Evolutionary conservation across 768 basidiomycete genomes (phyloP).

Genomic region (Termitomyces sp.): DNA sequence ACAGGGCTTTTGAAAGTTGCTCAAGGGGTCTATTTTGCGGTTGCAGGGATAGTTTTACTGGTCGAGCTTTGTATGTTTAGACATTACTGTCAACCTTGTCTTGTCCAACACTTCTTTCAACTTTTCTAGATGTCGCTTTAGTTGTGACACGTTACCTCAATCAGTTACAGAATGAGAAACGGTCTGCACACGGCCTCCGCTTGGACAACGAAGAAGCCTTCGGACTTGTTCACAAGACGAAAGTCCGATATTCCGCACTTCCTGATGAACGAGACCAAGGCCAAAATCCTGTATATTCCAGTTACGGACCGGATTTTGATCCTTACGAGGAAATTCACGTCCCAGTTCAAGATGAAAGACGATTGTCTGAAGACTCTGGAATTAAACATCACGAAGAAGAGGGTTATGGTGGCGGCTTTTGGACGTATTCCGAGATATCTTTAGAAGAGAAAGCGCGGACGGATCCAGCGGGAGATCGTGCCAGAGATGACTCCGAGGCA

Average conservation of each 20-base stretch:
- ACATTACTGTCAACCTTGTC: too few relatives aligned
- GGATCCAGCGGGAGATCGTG: neutral
- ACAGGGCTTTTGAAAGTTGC: constrained; percentile 32
- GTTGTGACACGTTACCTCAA: constrained; percentile 50
- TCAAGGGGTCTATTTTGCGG: constrained; percentile 38
- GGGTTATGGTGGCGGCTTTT: constrained; percentile 30
- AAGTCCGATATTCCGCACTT: constrained; percentile 21
- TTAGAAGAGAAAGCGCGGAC: constrained; percentile 25
- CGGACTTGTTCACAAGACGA: constrained; percentile 22
- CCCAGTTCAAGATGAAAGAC: constrained; percentile 8
- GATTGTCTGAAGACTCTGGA: constrained; percentile 1
- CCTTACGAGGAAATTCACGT: constrained; percentile 30
- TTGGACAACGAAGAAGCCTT: constrained; percentile 30
- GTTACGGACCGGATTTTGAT: constrained; percentile 26
- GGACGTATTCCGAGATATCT: constrained; percentile 27
- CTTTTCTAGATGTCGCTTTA: constrained; percentile 40
- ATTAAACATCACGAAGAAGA: constrained; percentile 19
- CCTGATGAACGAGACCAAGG: constrained; percentile 12
- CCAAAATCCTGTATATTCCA: constrained; percentile 5
- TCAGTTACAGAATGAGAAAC: constrained; percentile 46
- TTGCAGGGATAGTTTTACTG: constrained; percentile 38
- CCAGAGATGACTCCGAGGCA: neutral
- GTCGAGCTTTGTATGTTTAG: constrained; percentile 50
- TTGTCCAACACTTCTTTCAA: neutral
- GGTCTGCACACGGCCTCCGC: constrained; percentile 29